Base-by-base conservation (phyloP, 306 rosid genomes). In the Canavalia gladiata region DNA sequence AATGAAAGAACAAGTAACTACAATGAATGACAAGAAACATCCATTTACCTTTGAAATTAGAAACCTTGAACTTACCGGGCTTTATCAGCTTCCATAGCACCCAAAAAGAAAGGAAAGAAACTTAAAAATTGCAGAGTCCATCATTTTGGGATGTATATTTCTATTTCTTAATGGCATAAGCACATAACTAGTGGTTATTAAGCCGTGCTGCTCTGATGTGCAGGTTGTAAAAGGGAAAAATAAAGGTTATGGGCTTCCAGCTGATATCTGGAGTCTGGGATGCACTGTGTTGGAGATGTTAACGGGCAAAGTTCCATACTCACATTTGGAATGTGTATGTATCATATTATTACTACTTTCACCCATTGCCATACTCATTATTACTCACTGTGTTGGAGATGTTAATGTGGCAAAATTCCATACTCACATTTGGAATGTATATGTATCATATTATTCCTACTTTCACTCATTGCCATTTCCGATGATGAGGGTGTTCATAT, bases 241-340 rank as follows among this genome's bases (percentile, higher is more conserved):
- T 42, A 86, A 79, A 83, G 97, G 95, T 45, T 95, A 95, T 59
- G 98, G 98, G 72, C 88, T 92, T 84, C 92, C 98, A 0, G 98
- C 98, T 68, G 98, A 95, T 85, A 90, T 95, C 65, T 95, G 98
- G 98, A 95, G 98, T 87, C 91, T 95, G 82, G 98, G 98, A 58
- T 95, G 98, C 85, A 95, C 98, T 34, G 98, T 95, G 59, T 84
- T 95, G 88, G 97, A 95, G 93, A 90, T 95, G 98, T 83, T 91
- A 76, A 92, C 97, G 0, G 85, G 89, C 47, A 43, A 79, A 82
- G n/a, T 95, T 77, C 98, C 98, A 0, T 95, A 95, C 69, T 75
- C 84, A 39, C 87, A 85, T 52, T 66, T 91, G 13, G 98, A 91
- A 85, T 49, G 83, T 52, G 98, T 95, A 88, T 1, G 95, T 90